Evolutionary conservation across 441 rosid genomes (phyloP).

Genomic region (California macrophylla): DNA sequence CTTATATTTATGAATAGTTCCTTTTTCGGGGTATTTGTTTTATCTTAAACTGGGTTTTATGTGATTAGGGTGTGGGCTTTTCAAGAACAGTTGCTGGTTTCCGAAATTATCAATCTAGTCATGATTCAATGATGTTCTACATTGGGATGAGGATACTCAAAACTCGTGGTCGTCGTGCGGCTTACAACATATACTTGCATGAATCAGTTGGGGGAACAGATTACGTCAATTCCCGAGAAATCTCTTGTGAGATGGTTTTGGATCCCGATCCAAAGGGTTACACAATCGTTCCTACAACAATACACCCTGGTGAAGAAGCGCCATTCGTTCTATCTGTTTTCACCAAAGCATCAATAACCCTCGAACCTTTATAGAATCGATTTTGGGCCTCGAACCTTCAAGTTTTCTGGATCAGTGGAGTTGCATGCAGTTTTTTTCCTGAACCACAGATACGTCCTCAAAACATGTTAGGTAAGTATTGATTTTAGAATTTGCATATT

Average conservation of each 20-base stretch:
- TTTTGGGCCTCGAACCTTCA: conserved; percentile 25
- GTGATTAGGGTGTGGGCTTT: conserved; percentile 89
- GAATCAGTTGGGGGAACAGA: conserved; percentile 99
- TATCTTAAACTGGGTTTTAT: conserved; percentile 8
- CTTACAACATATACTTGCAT: conserved; percentile 87
- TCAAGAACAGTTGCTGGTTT: conserved; percentile 95
- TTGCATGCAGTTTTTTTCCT: conserved; percentile 22
- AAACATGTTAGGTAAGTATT: conserved; percentile 25
- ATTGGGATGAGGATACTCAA: conserved; percentile 98
- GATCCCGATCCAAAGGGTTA: conserved; percentile 99
- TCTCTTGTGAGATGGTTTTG: conserved; percentile 99
- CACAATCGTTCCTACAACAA: conserved; percentile 97
- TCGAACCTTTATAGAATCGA: conserved; percentile 61
- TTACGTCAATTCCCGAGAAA: conserved; percentile 97
- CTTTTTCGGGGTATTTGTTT: not conserved
- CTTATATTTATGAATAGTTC: conserved; percentile 4
- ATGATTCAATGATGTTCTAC: conserved; percentile 91
- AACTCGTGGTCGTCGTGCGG: conserved; percentile 96
- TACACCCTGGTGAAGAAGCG: conserved; percentile 99
- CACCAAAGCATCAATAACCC: conserved; percentile 76
- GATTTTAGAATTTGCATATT: too few species aligned
- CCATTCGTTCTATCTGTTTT: conserved; percentile 97
- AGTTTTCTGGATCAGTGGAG: conserved; percentile 29
- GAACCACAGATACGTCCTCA: conserved; percentile 20
- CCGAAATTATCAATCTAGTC: conserved; percentile 92